phyloP scores from a whole-genome alignment of 768 basidiomycete species.

The Lactarius evosmus region DNA sequence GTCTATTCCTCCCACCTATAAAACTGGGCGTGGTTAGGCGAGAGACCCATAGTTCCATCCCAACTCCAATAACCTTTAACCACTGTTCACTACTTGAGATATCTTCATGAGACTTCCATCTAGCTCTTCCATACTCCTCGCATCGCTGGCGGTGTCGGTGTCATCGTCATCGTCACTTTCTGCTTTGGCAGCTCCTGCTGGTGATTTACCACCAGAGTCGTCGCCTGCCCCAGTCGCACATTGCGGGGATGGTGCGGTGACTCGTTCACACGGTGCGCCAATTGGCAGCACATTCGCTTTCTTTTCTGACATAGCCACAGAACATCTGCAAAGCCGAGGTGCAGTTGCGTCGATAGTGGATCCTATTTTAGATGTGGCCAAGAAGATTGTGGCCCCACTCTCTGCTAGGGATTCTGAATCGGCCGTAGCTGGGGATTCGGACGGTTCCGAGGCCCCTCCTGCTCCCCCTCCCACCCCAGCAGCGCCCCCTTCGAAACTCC shows the following conservation, averaged over 20 bases:
- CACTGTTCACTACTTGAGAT: conserved; percentile 16
- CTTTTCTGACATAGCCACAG: conserved; percentile 11
- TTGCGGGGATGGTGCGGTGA: neutral
- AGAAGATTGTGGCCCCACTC: no score
- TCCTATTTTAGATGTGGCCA: no score
- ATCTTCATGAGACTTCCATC: conserved; percentile 34
- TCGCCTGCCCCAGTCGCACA: conserved; percentile 14
- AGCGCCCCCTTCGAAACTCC: neutral
- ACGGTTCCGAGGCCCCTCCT: conserved; percentile 4
- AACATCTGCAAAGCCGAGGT: neutral
- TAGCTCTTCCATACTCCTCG: conserved; percentile 37
- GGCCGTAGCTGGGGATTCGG: neutral
- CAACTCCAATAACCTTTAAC: neutral
- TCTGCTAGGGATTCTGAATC: neutral
- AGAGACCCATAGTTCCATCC: neutral
- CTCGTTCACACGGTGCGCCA: conserved; percentile 6
- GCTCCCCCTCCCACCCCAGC: conserved; percentile 13
- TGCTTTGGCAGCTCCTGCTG: conserved; percentile 33
- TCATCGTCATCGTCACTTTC: conserved; percentile 34
- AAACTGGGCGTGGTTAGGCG: neutral
- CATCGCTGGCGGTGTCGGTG: conserved; percentile 32
- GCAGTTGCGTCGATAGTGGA: no score
- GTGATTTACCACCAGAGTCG: conserved; percentile 2
- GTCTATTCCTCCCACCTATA: neutral
- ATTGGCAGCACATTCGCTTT: no score